These are phyloP conservation scores for Davidsoniella virescens DNA, from an alignment of 2,329 filamentous ascomycete species.

Conservation along the genomic window DNA sequence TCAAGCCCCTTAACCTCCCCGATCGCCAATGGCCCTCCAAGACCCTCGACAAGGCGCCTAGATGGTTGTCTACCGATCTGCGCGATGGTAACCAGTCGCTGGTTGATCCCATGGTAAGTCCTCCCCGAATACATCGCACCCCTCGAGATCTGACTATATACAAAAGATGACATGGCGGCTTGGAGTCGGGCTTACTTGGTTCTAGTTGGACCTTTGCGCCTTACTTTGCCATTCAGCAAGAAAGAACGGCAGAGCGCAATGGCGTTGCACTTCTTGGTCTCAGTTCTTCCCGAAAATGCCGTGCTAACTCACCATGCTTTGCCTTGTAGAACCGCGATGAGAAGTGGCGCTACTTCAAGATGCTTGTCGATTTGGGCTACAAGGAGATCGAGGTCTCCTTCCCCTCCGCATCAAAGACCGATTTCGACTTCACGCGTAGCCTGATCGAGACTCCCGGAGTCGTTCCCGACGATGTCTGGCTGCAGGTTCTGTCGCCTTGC, in stretches of 20 bases:
- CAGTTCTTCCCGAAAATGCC: not conserved
- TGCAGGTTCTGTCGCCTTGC: constrained; percentile 87
- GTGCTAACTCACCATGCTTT: not conserved
- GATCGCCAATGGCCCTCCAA: constrained; percentile 73
- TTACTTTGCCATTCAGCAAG: not conserved
- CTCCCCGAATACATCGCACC: not conserved
- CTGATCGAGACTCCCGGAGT: constrained; percentile 71
- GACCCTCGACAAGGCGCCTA: constrained; percentile 65
- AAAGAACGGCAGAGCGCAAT: not conserved
- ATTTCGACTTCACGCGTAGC: constrained; percentile 79
- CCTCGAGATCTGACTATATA: not conserved
- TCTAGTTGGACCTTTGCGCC: not conserved
- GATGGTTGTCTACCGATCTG: constrained; percentile 80
- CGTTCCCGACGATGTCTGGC: constrained; percentile 74
- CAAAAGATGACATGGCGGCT: too few relatives aligned
- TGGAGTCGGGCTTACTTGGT: not conserved
- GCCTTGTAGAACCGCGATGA: constrained; percentile 64
- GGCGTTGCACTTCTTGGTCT: not conserved
- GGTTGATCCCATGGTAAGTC: constrained; percentile 73
- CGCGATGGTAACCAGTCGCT: constrained; percentile 90
- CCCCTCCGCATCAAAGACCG: constrained; percentile 83
- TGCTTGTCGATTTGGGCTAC: constrained; percentile 82
- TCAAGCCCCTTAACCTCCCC: constrained; percentile 41
- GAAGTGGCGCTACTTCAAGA: constrained; percentile 90
- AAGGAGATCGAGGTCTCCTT: constrained; percentile 97